Evolutionary conservation across 441 rosid species (phyloP), one percentile per base, ranked within the genome.

Genomic region (Populus hybrid): DNA sequence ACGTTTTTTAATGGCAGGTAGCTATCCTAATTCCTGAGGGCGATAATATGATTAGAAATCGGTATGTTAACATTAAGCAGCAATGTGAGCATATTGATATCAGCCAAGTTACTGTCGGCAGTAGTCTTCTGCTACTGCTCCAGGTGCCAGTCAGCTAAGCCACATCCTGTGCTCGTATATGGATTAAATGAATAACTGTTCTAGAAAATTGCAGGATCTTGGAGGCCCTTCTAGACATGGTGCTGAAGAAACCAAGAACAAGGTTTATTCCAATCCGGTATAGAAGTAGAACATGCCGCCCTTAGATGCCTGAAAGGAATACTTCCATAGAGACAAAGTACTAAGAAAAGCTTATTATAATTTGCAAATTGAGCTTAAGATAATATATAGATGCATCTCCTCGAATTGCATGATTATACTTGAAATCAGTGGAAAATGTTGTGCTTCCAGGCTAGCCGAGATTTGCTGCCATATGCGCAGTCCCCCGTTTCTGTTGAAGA

Each of bases 301-400:
- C 7, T 31, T 20, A 84, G 91, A 86, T 85, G 71, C 88, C 79
- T 63, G 20, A 12, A 74, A 42, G 11, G 18, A 75, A 35, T 61
- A 35, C 73, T 59, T 65, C 28, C 72, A 82, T 63, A 68, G 6
- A 71, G 89, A 87, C 88, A 85, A 79, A 76, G 6, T 31, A 3
- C 4, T 31, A 74, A 31, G 14, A 66, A 40, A 18, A 18, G 2
- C 4, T 4, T 2, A 9, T 68, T 83, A 77, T 64, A 72, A 74
- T 71, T n/a, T 23, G 71, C 83, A 83, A 83, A 26, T 78, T 82
- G 88, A 28, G 35, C 9, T 78, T 79, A 23, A 40, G 35, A 65
- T 28, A 28, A 28, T 28, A 21, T 4, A 45, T 8, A 64, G 6
- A 76, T 69, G n/a, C 2, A 2, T 23, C 26, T 35, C 9, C 23